Conservation (phyloP, 177 flowering plant species). For the Vitis hybrid region DNA sequence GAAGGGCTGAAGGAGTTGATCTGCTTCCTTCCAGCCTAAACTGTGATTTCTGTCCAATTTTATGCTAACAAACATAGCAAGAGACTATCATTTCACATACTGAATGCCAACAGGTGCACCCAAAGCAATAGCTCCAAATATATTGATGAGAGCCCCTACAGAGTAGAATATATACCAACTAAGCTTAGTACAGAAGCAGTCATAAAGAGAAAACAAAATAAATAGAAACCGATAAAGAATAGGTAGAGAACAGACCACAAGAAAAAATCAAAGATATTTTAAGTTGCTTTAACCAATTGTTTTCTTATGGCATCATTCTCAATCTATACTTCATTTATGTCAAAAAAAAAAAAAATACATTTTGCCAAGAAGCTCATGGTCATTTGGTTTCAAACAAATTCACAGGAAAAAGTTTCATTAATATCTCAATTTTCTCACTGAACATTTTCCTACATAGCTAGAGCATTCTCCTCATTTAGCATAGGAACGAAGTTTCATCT, state of each 20-base stretch:
- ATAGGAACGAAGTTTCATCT: too few species aligned
- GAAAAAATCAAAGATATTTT: too few species aligned
- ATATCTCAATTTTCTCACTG: too few species aligned
- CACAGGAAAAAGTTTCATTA: too few species aligned
- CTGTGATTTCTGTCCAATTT: slow-evolving; percentile 12
- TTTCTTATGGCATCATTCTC: too few species aligned
- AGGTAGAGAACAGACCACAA: background rate
- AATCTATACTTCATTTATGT: too few species aligned
- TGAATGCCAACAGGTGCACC: slow-evolving; percentile 80
- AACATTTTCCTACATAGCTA: too few species aligned
- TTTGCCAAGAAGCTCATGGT: too few species aligned
- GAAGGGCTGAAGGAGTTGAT: background rate
- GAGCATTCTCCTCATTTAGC: too few species aligned
- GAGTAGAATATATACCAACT: background rate
- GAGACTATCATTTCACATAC: slow-evolving; percentile 46
- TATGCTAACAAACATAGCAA: background rate
- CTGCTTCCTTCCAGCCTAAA: slow-evolving; percentile 18
- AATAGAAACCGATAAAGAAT: background rate
- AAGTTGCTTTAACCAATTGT: too few species aligned
- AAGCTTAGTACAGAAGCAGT: background rate
- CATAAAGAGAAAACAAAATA: background rate
- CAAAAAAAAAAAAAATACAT: too few species aligned
- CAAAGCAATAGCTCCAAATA: slow-evolving; percentile 77
- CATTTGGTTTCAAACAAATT: too few species aligned
- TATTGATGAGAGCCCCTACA: slow-evolving; percentile 73